Evolutionary conservation across 2,329 filamentous ascomycete genomes (phyloP), one percentile per base, ranked within the genome.

Genomic region (Ambrosiella xylebori): DNA sequence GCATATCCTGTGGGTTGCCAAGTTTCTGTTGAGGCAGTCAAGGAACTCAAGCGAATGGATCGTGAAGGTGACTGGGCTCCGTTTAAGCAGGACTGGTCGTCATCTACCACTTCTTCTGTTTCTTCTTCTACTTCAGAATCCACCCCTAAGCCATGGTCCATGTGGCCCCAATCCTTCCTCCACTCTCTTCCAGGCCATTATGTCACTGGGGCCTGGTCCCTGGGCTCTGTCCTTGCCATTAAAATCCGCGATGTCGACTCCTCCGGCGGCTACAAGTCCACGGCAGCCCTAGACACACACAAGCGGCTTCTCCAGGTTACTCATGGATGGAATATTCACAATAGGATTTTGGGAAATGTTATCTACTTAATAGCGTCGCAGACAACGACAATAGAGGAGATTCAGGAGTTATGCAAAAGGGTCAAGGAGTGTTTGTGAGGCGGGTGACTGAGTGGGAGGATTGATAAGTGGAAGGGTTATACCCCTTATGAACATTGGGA

Each of bases 1-100:
- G 88, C 88, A 0, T 87, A 94, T 67, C 77, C 88, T 0, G 78
- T 93, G 1, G 88, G 88, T 0, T 94, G 87, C 64, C 79, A 84
- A 50, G 86, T 94, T 0, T 88, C 85, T 0, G 73, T 84, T n/a
- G 78, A 80, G 55, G 82, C 81, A 0, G 67, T 94, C 7, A 66
- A 69, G 7, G 74, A 74, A 44, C 79, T 91, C 75, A 67, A 73
- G 50, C 65, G 69, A 0, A 77, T 88, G 72, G 80, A 86, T 2
- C 63, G 64, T 0, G 64, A 66, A 0, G 78, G 77, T 0, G 69
- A 70, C 0, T 88, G 84, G 85, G 68, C 76, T 60, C 71, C 63
- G 61, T 81, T 76, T 59, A 77, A 75, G 61, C 59, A 67, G 0
- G 71, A 74, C 52, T 83, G 80, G 38, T 7, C 40, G 1, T 27